Evolutionary conservation across 2,329 filamentous ascomycete species (phyloP).

Genomic region (Aspergillaceae sp.): DNA sequence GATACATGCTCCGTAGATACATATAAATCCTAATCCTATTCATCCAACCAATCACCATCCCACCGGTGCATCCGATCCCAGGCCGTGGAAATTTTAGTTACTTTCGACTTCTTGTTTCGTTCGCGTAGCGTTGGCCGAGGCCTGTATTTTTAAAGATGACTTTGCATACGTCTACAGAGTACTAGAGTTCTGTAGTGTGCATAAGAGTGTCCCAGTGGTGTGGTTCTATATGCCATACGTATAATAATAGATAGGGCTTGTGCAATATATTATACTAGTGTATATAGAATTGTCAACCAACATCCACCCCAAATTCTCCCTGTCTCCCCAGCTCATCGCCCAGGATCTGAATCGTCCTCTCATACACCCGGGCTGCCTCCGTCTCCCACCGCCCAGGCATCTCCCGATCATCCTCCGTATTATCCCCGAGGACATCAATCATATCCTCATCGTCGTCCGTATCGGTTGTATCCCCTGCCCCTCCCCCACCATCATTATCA

Average conservation of each 20-base stretch:
- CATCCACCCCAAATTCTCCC: constrained; percentile 12
- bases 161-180: too few relatives aligned
- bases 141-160: too few relatives aligned
- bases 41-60: not conserved
- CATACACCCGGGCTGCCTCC: constrained; percentile 68
- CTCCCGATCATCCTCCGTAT: constrained; percentile 14
- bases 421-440: constrained; percentile 14
- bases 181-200: too few relatives aligned
- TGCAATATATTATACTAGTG: too few relatives aligned
- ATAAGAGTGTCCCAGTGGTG: too few relatives aligned
- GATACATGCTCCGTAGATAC: too few relatives aligned
- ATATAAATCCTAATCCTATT: not conserved
- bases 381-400: constrained; percentile 45
- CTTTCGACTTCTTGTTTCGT: not conserved
- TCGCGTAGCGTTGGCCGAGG: too few relatives aligned
- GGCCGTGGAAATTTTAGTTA: not conserved
- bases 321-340: constrained; percentile 54
- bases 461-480: constrained; percentile 9
- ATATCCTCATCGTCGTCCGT: constrained; percentile 27
- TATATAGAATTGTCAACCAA: not conserved
- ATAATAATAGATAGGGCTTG: too few relatives aligned
- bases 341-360: constrained; percentile 66
- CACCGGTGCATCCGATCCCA: not conserved
- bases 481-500: constrained; percentile 31
- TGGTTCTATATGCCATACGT: too few relatives aligned